A percentile compares a stretch with the other conserved stretches of the same genome.
Evolutionary conservation across 2,329 filamentous ascomycete species (phyloP).

Genomic region (Hypoxylon sp.): DNA sequence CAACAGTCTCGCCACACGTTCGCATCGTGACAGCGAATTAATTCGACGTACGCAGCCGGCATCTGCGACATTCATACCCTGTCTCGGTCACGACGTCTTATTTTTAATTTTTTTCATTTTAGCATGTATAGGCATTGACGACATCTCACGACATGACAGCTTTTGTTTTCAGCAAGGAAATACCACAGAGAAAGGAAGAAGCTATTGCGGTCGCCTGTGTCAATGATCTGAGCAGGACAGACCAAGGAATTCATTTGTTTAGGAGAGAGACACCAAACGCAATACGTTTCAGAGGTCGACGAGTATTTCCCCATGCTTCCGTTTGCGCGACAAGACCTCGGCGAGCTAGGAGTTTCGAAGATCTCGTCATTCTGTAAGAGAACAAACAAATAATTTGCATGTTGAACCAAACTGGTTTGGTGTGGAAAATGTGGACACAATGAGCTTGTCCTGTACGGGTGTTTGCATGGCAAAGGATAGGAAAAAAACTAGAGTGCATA

Average conservation of each 20-base stretch:
- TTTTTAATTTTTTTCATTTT: slow-evolving; percentile 28
- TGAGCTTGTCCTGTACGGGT: slow-evolving; percentile 17
- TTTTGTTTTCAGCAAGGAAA: slow-evolving; percentile 36
- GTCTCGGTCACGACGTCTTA: slow-evolving; percentile 16
- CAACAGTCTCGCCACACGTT: slow-evolving; percentile 9
- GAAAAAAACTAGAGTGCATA: slow-evolving; percentile 34
- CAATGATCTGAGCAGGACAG: slow-evolving; percentile 30
- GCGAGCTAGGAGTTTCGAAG: slow-evolving; percentile 10
- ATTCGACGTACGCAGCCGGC: slow-evolving; percentile 35
- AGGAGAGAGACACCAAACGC: slow-evolving; percentile 6
- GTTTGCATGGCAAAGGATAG: slow-evolving; percentile 31
- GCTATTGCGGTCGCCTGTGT: slow-evolving; percentile 19
- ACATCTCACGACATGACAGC: slow-evolving; percentile 38
- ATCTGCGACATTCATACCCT: slow-evolving; percentile 29
- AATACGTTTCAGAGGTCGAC: slow-evolving; percentile 19
- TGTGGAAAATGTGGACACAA: slow-evolving; percentile 21
- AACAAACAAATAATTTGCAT: slow-evolving; percentile 25
- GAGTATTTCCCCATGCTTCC: slow-evolving; percentile 5
- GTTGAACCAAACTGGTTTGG: slow-evolving; percentile 33
- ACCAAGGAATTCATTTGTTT: slow-evolving; percentile 21
- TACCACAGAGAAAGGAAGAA: slow-evolving; percentile 36
- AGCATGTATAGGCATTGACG: slow-evolving; percentile 43
- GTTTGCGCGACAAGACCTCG: slow-evolving; percentile 12
- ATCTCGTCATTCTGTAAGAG: slow-evolving; percentile 13
- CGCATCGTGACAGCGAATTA: slow-evolving; percentile 5